Conservation (phyloP, 2,329 filamentous ascomycete genomes). For the Tolypocladium pustulatum region DNA sequence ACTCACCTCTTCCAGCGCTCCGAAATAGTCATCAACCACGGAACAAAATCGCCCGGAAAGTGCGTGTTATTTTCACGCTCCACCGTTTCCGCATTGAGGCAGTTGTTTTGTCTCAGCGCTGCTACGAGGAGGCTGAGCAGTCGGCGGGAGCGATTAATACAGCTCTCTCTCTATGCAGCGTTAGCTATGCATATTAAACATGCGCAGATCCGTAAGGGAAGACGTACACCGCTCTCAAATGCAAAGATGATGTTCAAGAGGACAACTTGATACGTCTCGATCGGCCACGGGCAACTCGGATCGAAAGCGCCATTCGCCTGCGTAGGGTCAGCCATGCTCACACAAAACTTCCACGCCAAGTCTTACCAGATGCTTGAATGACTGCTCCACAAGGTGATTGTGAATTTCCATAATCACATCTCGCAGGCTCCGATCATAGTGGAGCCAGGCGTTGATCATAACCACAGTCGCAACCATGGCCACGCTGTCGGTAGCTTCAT, state of each 20-base stretch:
- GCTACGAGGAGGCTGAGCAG: conserved; percentile 23
- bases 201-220: background rate
- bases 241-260: conserved; percentile 28
- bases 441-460: conserved; percentile 29
- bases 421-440: conserved; percentile 14
- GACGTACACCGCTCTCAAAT: conserved; percentile 22
- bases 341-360: background rate
- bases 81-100: conserved; percentile 23
- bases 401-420: conserved; percentile 20
- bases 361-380: conserved; percentile 18
- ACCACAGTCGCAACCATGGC: conserved; percentile 17
- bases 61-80: conserved; percentile 23
- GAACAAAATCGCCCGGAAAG: conserved; percentile 25
- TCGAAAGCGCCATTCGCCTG: conserved; percentile 6
- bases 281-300: conserved; percentile 14
- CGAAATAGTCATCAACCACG: conserved; percentile 18
- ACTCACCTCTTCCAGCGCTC: conserved; percentile 25
- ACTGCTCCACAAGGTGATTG: conserved; percentile 17
- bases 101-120: conserved; percentile 22
- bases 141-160: conserved; percentile 19
- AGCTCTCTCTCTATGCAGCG: conserved; percentile 15
- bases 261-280: conserved; percentile 21
- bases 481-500: conserved; percentile 16
- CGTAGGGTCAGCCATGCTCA: background rate
- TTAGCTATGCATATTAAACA: background rate